phyloP scores from a whole-genome alignment of 331 rosid genomes.

The Arachis monticola region DNA sequence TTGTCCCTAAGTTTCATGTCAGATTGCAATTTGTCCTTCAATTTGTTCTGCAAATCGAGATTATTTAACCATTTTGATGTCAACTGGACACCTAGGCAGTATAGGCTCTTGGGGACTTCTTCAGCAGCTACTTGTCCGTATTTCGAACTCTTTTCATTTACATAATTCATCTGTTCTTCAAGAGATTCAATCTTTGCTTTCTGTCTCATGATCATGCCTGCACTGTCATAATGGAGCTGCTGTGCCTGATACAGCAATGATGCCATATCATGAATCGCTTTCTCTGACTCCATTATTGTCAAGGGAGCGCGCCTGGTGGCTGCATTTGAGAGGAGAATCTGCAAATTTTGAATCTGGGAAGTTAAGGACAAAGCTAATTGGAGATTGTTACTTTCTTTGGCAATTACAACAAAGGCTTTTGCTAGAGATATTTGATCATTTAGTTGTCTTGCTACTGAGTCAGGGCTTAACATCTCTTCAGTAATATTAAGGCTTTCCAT shows the following conservation, averaged over 20 bases:
- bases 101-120: slow-evolving; percentile 83
- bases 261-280: slow-evolving; percentile 70
- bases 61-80: slow-evolving; percentile 72
- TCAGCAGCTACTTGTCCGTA: slow-evolving; percentile 91
- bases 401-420: slow-evolving; percentile 80
- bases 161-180: slow-evolving; percentile 75
- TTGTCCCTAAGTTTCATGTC: slow-evolving; percentile 66
- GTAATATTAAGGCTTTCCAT: slow-evolving; percentile 80
- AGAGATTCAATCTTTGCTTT: slow-evolving; percentile 75
- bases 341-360: slow-evolving; percentile 80
- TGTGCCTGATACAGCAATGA: slow-evolving; percentile 73
- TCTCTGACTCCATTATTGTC: slow-evolving; percentile 60
- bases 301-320: slow-evolving; percentile 72
- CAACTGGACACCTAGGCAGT: slow-evolving; percentile 80
- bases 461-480: slow-evolving; percentile 75
- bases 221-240: slow-evolving; percentile 84
- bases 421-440: slow-evolving; percentile 83
- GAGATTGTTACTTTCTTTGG: slow-evolving; percentile 80
- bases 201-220: slow-evolving; percentile 77
- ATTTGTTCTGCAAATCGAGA: slow-evolving; percentile 51
- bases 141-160: slow-evolving; percentile 73
- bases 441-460: slow-evolving; percentile 71
- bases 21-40: slow-evolving; percentile 50
- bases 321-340: slow-evolving; percentile 82
- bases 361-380: slow-evolving; percentile 93